Base-by-base conservation (phyloP, 805 yeast genomes). In the Pichia ethanolica region DNA sequence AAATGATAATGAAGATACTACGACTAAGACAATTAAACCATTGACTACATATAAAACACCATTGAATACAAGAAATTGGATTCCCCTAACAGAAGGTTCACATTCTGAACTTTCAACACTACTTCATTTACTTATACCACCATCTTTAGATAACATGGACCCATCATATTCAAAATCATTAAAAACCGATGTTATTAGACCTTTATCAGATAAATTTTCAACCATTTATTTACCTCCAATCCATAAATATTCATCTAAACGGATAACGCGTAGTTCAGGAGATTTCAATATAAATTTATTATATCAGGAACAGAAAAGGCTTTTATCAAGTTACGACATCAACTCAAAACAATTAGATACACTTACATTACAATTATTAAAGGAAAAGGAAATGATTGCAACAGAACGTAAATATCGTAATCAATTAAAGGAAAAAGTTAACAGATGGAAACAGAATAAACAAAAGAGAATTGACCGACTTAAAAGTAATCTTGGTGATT, bases 281-380 rank as follows among this genome's bases (percentile, higher is more conserved):
- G 59, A 61, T 3, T 51, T 65, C 11, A 62, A 64, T 48, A 59
- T 63, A 47, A 62, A 59, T 33, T 52, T 52, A 14, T 41, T 62
- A 25, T 52, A 48, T 40, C 56, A 54, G 5, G 63, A 61, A 26
- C 59, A 52, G 30, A 44, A 45, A 1, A 42, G 63, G 25, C 49
- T 65, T 13, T 56, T 53, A 20, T 47, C 60, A 7, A 56, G 61
- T 34, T 57, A 61, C 35, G 58, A 59, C 44, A 63, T 60, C 7
- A 64, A 59, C 41, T 43, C 59, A n/a, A 52, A 53, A 33, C 68
- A 65, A 44, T 40, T 63, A 14, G 63, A 62, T 25, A 51, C 46
- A 8, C 50, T 65, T 8, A 37, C 57, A 7, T 45, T 45, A 10
- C 62, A 65, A 42, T 51, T 56, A 11, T 48, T 56, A 28, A 49